These are phyloP conservation scores for Neofusicoccum kwambonambiense DNA, from an alignment of 2,329 filamentous ascomycete species.

Conservation along the genomic window DNA sequence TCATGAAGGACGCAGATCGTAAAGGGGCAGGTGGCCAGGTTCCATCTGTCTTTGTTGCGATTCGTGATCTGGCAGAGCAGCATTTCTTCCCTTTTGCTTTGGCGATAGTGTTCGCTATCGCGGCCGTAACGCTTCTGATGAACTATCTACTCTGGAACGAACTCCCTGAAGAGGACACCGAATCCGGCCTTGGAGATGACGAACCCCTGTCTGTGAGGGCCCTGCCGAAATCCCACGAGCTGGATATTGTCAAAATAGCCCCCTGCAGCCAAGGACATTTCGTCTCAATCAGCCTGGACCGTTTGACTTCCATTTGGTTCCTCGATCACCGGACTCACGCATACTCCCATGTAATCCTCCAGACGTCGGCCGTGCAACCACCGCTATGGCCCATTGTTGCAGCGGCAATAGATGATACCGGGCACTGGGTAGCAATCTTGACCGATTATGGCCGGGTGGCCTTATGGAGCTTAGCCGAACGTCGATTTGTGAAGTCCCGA, in stretches of 20 bases:
- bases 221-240: constrained; percentile 61
- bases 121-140: constrained; percentile 67
- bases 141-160: constrained; percentile 72
- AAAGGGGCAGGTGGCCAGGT: constrained; percentile 52
- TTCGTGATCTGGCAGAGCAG: constrained; percentile 52
- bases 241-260: constrained; percentile 67
- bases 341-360: constrained; percentile 31
- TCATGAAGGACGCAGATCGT: constrained; percentile 67
- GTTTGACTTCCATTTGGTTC: constrained; percentile 64
- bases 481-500: constrained; percentile 56
- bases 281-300: constrained; percentile 69
- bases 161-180: constrained; percentile 40
- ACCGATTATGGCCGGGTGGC: constrained; percentile 58
- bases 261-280: constrained; percentile 64
- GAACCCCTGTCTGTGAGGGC: constrained; percentile 60
- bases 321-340: constrained; percentile 27
- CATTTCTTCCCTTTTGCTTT: constrained; percentile 69
- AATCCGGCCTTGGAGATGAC: constrained; percentile 48
- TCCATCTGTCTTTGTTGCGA: constrained; percentile 53
- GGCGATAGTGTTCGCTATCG: constrained; percentile 61
- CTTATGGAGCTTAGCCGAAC: constrained; percentile 62
- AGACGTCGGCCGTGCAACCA: constrained; percentile 34
- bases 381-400: constrained; percentile 52
- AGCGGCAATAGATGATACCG: constrained; percentile 63
- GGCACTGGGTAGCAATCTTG: constrained; percentile 65